Percentiles rank a stretch among this genome's conserved stretches.
Conservation (phyloP, 2,329 filamentous ascomycete species). For the Coleophoma eucalyptorum region DNA sequence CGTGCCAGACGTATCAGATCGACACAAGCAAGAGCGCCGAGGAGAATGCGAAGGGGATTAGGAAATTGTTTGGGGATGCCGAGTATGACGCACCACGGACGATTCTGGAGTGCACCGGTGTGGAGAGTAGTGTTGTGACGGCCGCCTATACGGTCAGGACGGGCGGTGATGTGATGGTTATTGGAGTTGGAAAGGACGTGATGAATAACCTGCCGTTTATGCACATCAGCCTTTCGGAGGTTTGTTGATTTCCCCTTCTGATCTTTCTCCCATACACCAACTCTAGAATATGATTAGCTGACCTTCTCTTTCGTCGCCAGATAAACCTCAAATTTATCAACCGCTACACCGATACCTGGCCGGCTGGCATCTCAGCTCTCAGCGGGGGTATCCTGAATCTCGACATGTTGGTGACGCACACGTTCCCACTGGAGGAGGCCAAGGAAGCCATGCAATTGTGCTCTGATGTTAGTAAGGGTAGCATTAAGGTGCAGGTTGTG, state of each 20-base stretch:
- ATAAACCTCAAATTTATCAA: conserved; percentile 70
- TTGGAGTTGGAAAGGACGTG: conserved; percentile 56
- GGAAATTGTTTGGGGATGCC: conserved; percentile 40
- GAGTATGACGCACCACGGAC: conserved; percentile 55
- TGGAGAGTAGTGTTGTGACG: conserved; percentile 59
- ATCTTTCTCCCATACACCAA: background rate
- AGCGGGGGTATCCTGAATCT: conserved; percentile 57
- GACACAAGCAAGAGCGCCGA: conserved; percentile 38
- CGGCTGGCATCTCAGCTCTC: conserved; percentile 57
- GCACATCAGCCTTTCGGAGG: conserved; percentile 19
- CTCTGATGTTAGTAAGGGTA: conserved; percentile 46
- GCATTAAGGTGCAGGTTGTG: conserved; percentile 58
- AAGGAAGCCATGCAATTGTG: conserved; percentile 52
- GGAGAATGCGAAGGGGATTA: conserved; percentile 47
- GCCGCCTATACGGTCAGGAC: conserved; percentile 52
- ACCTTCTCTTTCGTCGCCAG: conserved; percentile 26
- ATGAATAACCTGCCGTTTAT: conserved; percentile 53
- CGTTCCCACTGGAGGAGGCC: conserved; percentile 57
- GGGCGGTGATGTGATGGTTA: conserved; percentile 58
- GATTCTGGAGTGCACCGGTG: conserved; percentile 62
- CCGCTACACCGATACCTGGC: conserved; percentile 67
- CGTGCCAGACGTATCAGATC: conserved; percentile 50
- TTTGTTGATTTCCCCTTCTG: conserved; percentile 7
- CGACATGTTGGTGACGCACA: conserved; percentile 59
- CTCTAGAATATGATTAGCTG: too few species aligned